phyloP scores from a whole-genome alignment of 2,329 filamentous ascomycete genomes.

The Colletotrichum sp. region DNA sequence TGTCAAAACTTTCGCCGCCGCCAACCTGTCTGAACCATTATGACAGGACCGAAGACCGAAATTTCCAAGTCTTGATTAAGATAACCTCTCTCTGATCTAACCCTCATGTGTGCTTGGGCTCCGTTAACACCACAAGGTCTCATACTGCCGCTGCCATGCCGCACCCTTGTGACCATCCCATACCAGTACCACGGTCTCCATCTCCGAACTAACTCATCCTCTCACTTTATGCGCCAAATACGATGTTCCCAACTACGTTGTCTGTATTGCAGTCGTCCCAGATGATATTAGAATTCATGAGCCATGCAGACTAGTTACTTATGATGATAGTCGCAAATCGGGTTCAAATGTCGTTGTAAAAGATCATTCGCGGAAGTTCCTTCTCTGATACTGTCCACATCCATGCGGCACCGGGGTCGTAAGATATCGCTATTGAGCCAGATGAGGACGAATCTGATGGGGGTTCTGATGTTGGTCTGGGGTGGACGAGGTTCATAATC shows the following conservation, averaged over 20 bases:
- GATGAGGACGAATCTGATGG: constrained; percentile 25
- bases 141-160: neutral
- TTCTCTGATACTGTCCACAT: constrained; percentile 38
- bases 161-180: neutral
- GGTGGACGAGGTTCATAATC: constrained; percentile 49
- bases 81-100: neutral
- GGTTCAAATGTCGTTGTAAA: constrained; percentile 30
- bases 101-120: neutral
- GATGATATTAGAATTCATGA: neutral
- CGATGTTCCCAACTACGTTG: no score
- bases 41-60: neutral
- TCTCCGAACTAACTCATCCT: neutral
- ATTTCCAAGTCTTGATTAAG: neutral
- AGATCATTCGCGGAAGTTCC: constrained; percentile 37
- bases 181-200: neutral
- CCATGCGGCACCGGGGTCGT: constrained; percentile 42
- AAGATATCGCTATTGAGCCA: constrained; percentile 35
- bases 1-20: neutral
- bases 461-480: constrained; percentile 41
- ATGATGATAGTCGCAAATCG: neutral
- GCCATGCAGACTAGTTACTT: neutral
- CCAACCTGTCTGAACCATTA: neutral
- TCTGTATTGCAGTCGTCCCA: no score
- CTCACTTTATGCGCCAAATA: neutral
- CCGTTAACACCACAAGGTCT: neutral